These are phyloP conservation scores for Auriculariales sp. DNA, from an alignment of 768 basidiomycete species.

Conservation along the genomic window DNA sequence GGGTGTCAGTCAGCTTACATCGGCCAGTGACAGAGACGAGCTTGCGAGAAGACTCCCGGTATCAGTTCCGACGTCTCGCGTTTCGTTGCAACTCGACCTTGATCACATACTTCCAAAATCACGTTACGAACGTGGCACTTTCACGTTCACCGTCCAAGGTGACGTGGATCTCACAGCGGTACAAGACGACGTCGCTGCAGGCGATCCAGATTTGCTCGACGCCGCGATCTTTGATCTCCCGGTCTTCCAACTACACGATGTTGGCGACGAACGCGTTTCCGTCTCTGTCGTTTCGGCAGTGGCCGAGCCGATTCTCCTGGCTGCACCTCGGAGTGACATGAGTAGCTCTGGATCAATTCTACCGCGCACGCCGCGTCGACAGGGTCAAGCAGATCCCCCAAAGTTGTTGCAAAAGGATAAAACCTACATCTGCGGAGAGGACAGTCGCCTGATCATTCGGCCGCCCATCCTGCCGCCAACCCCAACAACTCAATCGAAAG, in stretches of 20 bases:
- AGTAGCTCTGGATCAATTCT: background rate
- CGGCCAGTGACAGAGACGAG: background rate
- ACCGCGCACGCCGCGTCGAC: background rate
- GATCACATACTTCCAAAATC: background rate
- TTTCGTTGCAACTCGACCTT: background rate
- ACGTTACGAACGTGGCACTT: background rate
- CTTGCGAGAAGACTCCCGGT: background rate
- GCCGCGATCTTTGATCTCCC: background rate
- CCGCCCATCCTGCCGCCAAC: no score
- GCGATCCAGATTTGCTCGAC: background rate
- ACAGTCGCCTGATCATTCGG: no score
- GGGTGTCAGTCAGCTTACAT: background rate
- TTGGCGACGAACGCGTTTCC: background rate
- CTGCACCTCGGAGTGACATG: background rate
- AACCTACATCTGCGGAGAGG: no score
- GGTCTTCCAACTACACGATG: background rate
- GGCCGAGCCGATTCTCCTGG: no score
- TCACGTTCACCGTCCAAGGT: background rate
- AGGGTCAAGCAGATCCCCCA: no score
- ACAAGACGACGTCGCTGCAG: background rate
- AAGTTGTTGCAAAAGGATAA: no score
- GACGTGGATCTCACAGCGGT: background rate
- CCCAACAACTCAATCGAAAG: no score
- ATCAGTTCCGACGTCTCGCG: background rate
- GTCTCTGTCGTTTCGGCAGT: background rate